Evolutionary conservation across 345 rosid species (phyloP), one percentile per base, ranked within the genome.

Genomic region (Citrus trifoliata): DNA sequence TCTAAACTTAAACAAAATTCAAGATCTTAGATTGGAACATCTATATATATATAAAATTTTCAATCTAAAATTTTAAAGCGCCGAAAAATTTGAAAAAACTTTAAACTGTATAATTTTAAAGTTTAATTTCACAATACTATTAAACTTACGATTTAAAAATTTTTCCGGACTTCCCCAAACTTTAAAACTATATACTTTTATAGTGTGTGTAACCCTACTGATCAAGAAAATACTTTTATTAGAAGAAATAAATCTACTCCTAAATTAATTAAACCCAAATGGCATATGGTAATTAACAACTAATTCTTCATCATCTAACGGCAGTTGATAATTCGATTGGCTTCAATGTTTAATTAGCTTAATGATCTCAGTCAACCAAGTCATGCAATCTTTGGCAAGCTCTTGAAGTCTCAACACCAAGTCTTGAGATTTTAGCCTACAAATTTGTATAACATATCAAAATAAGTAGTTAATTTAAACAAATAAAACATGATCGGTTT

Each of bases 351-450:
- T 51, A 51, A 4, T 51, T 51, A 18, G 13, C 16, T 5, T 1
- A 2, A 10, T 3, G 68, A 64, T 19, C 14, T 48, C 75, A 82
- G 46, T 4, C 10, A 51, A 82, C 53, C 58, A 89, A 74, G 56
- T 84, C 85, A 28, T 82, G 73, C 78, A 89, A 25, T 82, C 90
- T 84, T 70, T 84, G 67, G 10, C 75, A 56, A 10, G 82, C 82
- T 58, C 85, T 82, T 71, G 84, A 30, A 25, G 89, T 89, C 77
- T 89, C 90, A 10, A 86, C 88, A 12, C 92, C 90, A 83, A 87
- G 78, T 83, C 90, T 84, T 19, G 70, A 75, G 62, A 87, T 67
- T 67, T 63, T 89, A 28, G 82, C 92, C 90, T 89, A 55, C 53
- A 78, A 73, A 46, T 42, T 63, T 35, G 7, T 13, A 48, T 30